Conservation (phyloP, 495 filamentous ascomycete species). For the Penicillium macrosclerotiorum region DNA sequence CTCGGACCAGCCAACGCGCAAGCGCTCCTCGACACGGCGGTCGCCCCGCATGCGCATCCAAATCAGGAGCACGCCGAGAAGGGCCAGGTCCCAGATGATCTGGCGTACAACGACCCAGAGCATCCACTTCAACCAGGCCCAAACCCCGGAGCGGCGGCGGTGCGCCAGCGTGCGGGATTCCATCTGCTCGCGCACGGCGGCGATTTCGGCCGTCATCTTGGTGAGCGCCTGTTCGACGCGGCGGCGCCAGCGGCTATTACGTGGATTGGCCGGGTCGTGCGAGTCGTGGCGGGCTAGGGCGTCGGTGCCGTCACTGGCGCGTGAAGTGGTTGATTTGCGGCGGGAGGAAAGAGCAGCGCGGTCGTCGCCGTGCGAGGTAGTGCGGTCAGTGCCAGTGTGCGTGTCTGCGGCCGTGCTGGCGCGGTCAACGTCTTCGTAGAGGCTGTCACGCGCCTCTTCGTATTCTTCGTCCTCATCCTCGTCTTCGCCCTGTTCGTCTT, state of each 20-base stretch:
- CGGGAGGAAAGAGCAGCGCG: conserved; percentile 8
- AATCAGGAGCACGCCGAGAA: conserved; percentile 68
- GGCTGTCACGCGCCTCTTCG: conserved; percentile 38
- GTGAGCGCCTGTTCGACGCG: conserved; percentile 85
- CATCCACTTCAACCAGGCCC: conserved; percentile 72
- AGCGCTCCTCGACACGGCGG: conserved; percentile 70
- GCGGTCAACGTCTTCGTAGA: conserved; percentile 37
- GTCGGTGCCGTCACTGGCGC: conserved; percentile 8
- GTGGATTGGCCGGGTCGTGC: conserved; percentile 4
- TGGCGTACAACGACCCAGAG: conserved; percentile 71
- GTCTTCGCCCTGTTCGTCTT: conserved; percentile 34
- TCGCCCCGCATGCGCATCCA: conserved; percentile 81
- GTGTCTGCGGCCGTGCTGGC: conserved; percentile 16
- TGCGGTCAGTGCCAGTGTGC: conserved; percentile 16
- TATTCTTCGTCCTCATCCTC: conserved; percentile 52
- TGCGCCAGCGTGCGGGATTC: conserved; percentile 51
- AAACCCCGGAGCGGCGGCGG: conserved; percentile 51
- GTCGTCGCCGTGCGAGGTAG: conserved; percentile 10
- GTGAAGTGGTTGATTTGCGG: conserved; percentile 12
- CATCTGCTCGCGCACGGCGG: conserved; percentile 90
- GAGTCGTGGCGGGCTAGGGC: conserved; percentile 10
- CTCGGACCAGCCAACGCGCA: conserved; percentile 61
- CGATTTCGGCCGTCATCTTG: conserved; percentile 87
- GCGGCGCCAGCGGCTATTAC: conserved; percentile 63
- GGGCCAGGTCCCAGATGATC: conserved; percentile 63